Evolutionary conservation across 2,329 filamentous ascomycete species (phyloP).

Genomic region (Colletotrichum chlorophyti): DNA sequence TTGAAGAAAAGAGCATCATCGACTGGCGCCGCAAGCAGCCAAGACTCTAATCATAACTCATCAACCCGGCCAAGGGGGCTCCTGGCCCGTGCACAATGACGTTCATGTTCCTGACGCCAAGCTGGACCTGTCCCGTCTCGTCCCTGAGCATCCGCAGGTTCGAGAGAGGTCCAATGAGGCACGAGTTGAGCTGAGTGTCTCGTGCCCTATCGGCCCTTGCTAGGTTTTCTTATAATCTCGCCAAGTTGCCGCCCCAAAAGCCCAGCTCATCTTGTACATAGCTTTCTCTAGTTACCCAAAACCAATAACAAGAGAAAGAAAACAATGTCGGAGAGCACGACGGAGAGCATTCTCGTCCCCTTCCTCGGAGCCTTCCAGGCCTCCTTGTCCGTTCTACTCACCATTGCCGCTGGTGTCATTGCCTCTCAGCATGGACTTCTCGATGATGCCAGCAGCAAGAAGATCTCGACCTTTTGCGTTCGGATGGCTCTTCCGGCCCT

Average conservation of each 20-base stretch:
- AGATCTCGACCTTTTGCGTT: slow-evolving; percentile 54
- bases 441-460: slow-evolving; percentile 41
- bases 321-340: slow-evolving; percentile 21
- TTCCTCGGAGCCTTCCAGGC: slow-evolving; percentile 55
- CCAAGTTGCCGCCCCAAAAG: not conserved
- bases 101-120: slow-evolving; percentile 21
- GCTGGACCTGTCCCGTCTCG: slow-evolving; percentile 9
- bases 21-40: slow-evolving; percentile 4
- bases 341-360: slow-evolving; percentile 39
- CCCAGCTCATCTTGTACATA: too few relatives aligned
- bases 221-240: not conserved
- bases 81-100: slow-evolving; percentile 25
- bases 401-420: slow-evolving; percentile 51
- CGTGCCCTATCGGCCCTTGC: slow-evolving; percentile 1
- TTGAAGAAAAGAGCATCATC: not conserved
- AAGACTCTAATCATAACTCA: not conserved
- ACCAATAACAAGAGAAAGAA: too few relatives aligned
- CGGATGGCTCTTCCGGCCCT: slow-evolving; percentile 54
- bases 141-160: slow-evolving; percentile 8
- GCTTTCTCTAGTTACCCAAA: too few relatives aligned
- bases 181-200: not conserved
- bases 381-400: slow-evolving; percentile 53
- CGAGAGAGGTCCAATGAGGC: too few relatives aligned
- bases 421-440: slow-evolving; percentile 48
- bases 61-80: slow-evolving; percentile 4